phyloP scores from a whole-genome alignment of 371 early-diverging fungal species.

The Mucor indicus region DNA sequence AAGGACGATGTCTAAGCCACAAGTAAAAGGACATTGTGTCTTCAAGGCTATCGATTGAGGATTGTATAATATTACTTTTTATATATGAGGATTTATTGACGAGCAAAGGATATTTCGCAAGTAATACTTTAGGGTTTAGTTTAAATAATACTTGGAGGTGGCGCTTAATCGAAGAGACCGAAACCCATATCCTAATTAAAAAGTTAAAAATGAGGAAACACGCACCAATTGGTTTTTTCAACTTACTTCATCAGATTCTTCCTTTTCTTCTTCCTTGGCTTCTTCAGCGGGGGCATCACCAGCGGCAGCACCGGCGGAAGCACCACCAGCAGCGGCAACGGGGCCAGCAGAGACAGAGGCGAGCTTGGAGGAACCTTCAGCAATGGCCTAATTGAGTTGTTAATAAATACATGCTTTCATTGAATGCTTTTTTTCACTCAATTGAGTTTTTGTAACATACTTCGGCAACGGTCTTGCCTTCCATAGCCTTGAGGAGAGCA shows the following conservation, averaged over 20 bases:
- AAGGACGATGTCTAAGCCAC: too few relatives aligned
- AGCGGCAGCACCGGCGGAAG: constrained; percentile 47
- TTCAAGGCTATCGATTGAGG: too few relatives aligned
- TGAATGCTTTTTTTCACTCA: background rate
- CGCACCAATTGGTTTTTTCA: background rate
- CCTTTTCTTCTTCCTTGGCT: constrained; percentile 59
- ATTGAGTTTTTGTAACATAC: too few relatives aligned
- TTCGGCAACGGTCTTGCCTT: constrained; percentile 85
- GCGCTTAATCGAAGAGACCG: constrained; percentile 68
- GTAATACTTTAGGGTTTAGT: too few relatives aligned
- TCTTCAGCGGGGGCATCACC: constrained; percentile 58
- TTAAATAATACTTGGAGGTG: too few relatives aligned
- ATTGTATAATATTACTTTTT: background rate
- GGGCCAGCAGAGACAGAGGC: constrained; percentile 88
- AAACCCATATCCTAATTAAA: constrained; percentile 37
- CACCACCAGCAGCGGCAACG: constrained; percentile 66
- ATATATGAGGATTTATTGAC: constrained; percentile 12
- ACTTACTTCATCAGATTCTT: constrained; percentile 83
- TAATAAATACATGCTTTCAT: background rate
- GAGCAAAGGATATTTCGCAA: constrained; percentile 3
- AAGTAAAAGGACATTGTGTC: too few relatives aligned
- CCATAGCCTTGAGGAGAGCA: constrained; percentile 72
- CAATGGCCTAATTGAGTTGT: constrained; percentile 61
- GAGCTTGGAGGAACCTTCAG: constrained; percentile 87
- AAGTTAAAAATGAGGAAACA: background rate